Base-by-base conservation (phyloP, 345 rosid genomes). In the Moringa oleifera region DNA sequence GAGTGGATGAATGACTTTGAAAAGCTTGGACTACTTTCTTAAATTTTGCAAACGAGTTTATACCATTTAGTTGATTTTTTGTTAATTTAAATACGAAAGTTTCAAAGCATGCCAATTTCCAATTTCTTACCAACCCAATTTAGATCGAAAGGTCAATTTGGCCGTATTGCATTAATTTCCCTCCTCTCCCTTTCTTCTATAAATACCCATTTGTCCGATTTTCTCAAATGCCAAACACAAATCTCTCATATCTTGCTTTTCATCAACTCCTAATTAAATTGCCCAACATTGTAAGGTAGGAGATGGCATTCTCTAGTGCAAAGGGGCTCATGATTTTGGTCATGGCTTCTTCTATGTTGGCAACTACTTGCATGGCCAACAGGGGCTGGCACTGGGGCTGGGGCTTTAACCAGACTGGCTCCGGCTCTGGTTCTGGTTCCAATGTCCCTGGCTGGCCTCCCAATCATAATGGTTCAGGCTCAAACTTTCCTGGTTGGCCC, bases 381-480 rank as follows among this genome's bases (percentile, higher is more conserved):
- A 57, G 63, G 58, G 72, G 67, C 45, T 71, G 79, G 84, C 59
- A 58, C 13, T 69, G 64, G 75, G 62, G 63, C 18, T 68, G 74
- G 66, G 67, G 55, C 0, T 51, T 53, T 9, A 49, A 59, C 57
- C 25, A 59, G 17, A 60, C 68, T 50, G 51, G 46, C 0, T 47
- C 23, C 51, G 53, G 62, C 41, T 52, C 58, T 58, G 59, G 33
- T n/a, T 65, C 69, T 70, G 71, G 67, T 9, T 25, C 20, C 46
- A 19, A 20, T 16, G n/a, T n/a, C n/a, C n/a, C 31, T 55, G 49
- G 31, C 23, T 18, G 20, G 54, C n/a, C n/a, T n/a, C n/a, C n/a
- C n/a, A n/a, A n/a, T n/a, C n/a, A n/a, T n/a, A n/a, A n/a, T n/a
- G n/a, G n/a, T n/a, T n/a, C n/a, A n/a, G 67, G 72, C 16, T 55